Conservation (phyloP, 2,329 filamentous ascomycete genomes). For the Ophiosphaerella herpotricha region DNA sequence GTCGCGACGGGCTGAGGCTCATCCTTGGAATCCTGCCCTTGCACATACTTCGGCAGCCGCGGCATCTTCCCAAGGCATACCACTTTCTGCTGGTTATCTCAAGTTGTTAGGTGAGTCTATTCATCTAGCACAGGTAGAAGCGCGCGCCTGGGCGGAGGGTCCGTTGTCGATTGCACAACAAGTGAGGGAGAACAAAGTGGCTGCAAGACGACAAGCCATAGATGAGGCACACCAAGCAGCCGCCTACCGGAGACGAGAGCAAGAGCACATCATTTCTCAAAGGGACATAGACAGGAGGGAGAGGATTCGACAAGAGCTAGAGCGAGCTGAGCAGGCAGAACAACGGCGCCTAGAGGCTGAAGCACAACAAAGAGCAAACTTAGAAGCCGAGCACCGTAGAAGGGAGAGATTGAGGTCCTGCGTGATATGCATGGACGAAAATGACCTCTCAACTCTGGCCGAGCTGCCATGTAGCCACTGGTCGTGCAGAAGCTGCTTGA, state of each 20-base stretch:
- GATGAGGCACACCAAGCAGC: background rate
- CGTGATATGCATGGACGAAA: slow-evolving; percentile 6
- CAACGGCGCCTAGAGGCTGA: background rate
- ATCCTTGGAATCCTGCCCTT: background rate
- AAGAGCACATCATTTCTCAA: background rate
- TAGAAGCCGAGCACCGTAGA: slow-evolving; percentile 5
- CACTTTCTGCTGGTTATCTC: slow-evolving; percentile 2
- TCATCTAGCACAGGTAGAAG: background rate
- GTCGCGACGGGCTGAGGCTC: slow-evolving; percentile 6
- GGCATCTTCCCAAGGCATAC: background rate
- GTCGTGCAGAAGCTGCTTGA: too few relatives aligned
- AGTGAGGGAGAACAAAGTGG: slow-evolving; percentile 2
- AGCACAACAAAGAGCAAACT: background rate
- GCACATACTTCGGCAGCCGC: slow-evolving; percentile 3
- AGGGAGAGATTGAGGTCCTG: slow-evolving; percentile 5
- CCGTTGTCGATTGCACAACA: background rate
- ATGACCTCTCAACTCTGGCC: background rate
- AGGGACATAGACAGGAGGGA: slow-evolving; percentile 1
- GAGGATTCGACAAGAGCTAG: background rate
- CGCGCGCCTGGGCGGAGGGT: background rate
- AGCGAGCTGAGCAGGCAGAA: background rate
- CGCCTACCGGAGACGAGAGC: slow-evolving; percentile 2
- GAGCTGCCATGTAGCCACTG: slow-evolving; percentile 3
- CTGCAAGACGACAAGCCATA: background rate
- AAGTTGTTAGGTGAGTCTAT: background rate